A percentile compares a stretch with the other conserved stretches of the same genome.
Evolutionary conservation across 768 basidiomycete species (phyloP).

Genomic region (Suillus luteus): DNA sequence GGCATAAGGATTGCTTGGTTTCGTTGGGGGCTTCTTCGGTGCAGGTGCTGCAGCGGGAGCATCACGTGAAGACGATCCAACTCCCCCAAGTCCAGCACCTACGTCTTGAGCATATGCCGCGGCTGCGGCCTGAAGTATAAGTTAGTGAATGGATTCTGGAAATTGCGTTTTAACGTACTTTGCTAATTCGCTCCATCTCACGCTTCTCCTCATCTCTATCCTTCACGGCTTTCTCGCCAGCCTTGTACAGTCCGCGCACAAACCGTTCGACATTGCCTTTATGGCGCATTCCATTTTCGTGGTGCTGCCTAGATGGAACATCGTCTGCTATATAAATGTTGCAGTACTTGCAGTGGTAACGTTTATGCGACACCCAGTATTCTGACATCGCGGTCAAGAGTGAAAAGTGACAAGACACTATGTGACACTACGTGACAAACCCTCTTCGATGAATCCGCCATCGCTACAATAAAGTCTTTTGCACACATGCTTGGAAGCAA

Average conservation of each 20-base stretch:
- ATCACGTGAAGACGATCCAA: conserved; percentile 18
- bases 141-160: background rate
- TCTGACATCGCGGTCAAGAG: conserved; percentile 63
- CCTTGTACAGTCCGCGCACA: conserved; percentile 90
- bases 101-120: conserved; percentile 81
- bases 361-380: conserved; percentile 92
- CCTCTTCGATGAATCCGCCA: background rate
- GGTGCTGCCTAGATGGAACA: conserved; percentile 85
- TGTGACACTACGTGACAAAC: conserved; percentile 1
- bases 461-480: background rate
- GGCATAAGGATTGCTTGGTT: conserved; percentile 65
- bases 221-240: conserved; percentile 84
- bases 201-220: conserved; percentile 83
- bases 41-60: conserved; percentile 35
- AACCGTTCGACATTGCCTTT: conserved; percentile 93
- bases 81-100: conserved; percentile 57
- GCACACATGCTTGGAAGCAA: background rate
- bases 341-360: conserved; percentile 96
- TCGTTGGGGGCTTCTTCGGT: conserved; percentile 45
- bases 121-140: conserved; percentile 61
- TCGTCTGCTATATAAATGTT: conserved; percentile 97
- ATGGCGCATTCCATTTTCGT: conserved; percentile 92
- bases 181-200: conserved; percentile 86
- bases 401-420: background rate
- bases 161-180: conserved; percentile 44